These are phyloP conservation scores for Lactarius trivialis DNA, from an alignment of 768 basidiomycete genomes.

Conservation along the genomic window DNA sequence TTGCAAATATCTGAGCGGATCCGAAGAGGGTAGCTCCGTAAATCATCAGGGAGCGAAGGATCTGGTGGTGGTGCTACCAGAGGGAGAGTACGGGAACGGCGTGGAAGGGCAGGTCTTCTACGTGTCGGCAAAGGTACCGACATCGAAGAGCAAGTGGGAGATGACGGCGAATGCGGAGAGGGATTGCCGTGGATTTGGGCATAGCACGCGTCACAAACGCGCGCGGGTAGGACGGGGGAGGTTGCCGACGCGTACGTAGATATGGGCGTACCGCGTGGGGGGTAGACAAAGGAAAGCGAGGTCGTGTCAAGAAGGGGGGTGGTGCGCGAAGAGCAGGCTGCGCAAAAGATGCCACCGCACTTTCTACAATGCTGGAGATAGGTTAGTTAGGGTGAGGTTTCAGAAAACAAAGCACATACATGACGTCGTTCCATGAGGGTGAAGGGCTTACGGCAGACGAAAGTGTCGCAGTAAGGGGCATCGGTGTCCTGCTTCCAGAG, in stretches of 20 bases:
- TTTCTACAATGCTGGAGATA: slow-evolving; percentile 69
- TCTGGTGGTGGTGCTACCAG: slow-evolving; percentile 28
- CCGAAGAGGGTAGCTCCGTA: slow-evolving; percentile 67
- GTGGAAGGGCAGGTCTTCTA: slow-evolving; percentile 11
- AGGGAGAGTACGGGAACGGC: slow-evolving; percentile 33
- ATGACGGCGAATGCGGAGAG: slow-evolving; percentile 31
- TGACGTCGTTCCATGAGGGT: slow-evolving; percentile 70
- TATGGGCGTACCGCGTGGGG: slow-evolving; percentile 62
- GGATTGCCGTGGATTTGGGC: slow-evolving; percentile 62
- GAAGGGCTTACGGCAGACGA: slow-evolving; percentile 60
- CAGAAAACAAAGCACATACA: slow-evolving; percentile 37
- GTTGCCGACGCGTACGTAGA: slow-evolving; percentile 48
- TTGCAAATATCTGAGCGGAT: slow-evolving; percentile 67
- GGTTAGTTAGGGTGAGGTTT: slow-evolving; percentile 1
- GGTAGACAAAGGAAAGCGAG: slow-evolving; percentile 60
- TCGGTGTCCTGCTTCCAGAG: slow-evolving; percentile 75
- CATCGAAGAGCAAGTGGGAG: slow-evolving; percentile 25
- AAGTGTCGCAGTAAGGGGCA: slow-evolving; percentile 63
- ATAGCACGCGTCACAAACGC: slow-evolving; percentile 74
- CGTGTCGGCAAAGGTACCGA: slow-evolving; percentile 21
- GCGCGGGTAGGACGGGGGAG: slow-evolving; percentile 50
- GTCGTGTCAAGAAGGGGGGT: slow-evolving; percentile 71
- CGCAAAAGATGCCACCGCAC: slow-evolving; percentile 75
- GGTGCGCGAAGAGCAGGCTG: slow-evolving; percentile 48
- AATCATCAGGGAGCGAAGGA: slow-evolving; percentile 47